phyloP scores from a whole-genome alignment of 1,284 basidiomycete genomes.

The Cryptococcus sp. region DNA sequence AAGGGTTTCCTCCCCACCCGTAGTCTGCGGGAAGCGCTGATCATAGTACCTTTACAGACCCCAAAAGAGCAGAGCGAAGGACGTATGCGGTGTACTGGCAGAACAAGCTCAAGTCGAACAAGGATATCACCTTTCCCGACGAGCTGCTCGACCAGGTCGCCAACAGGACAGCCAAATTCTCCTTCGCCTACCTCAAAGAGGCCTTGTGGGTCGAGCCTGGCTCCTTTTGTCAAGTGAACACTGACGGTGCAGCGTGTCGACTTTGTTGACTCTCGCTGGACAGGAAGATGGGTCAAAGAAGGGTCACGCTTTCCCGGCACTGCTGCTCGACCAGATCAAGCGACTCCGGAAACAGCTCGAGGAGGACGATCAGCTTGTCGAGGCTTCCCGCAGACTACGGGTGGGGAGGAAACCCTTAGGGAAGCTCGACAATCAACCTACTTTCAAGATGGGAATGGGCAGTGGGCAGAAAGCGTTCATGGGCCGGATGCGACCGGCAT shows the following conservation, averaged over 20 bases:
- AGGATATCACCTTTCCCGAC: constrained; percentile 61
- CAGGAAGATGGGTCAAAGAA: constrained; percentile 12
- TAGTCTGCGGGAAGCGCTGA: not conserved
- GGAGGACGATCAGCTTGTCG: constrained; percentile 2
- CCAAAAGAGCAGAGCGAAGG: constrained; percentile 57
- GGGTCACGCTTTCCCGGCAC: constrained; percentile 49
- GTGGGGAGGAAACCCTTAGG: too few species aligned
- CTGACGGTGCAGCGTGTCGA: constrained; percentile 24
- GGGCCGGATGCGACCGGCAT: too few species aligned
- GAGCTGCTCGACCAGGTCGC: constrained; percentile 58
- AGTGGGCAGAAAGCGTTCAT: too few species aligned
- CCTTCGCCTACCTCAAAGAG: constrained; percentile 77
- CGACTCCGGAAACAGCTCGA: constrained; percentile 46
- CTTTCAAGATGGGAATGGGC: too few species aligned
- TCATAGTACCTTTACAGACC: constrained; percentile 52
- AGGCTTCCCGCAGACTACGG: too few species aligned
- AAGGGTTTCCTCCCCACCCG: too few species aligned
- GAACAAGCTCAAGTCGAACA: constrained; percentile 59
- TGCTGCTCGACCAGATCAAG: constrained; percentile 57
- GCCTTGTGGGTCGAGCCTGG: constrained; percentile 63
- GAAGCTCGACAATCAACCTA: too few species aligned
- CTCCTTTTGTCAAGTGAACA: not conserved
- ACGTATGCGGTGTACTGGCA: constrained; percentile 72
- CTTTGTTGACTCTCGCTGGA: constrained; percentile 26
- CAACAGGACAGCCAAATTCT: constrained; percentile 58